Evolutionary conservation across 768 basidiomycete species (phyloP).

Genomic region (Sporobolomyces roseus): DNA sequence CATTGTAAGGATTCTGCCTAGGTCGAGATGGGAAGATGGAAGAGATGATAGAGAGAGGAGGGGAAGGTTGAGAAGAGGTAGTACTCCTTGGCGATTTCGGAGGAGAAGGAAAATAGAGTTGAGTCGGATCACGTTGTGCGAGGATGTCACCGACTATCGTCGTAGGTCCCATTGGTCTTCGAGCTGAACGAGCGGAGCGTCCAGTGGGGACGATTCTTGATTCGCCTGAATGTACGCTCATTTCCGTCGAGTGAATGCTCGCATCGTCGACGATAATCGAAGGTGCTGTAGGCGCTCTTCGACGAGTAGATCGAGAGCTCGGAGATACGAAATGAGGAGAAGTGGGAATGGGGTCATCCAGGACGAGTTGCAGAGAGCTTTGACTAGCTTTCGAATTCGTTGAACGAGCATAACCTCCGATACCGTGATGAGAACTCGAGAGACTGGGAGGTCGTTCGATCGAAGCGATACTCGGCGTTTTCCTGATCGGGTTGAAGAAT

Average conservation of each 20-base stretch:
- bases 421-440: neutral
- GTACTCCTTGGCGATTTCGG: neutral
- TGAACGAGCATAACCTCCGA: slow-evolving; percentile 2
- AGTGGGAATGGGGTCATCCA: neutral
- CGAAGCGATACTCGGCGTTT: neutral
- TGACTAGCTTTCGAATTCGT: neutral
- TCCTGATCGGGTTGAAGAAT: neutral
- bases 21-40: slow-evolving; percentile 15
- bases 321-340: neutral
- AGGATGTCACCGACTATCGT: neutral
- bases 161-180: neutral
- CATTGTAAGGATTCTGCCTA: neutral
- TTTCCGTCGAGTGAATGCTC: no score
- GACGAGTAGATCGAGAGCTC: neutral
- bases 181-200: neutral
- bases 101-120: slow-evolving; percentile 14
- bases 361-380: slow-evolving; percentile 5
- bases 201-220: no score
- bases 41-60: slow-evolving; percentile 6
- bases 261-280: no score
- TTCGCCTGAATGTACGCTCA: no score
- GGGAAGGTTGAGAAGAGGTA: neutral
- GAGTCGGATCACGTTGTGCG: neutral
- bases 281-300: no score
- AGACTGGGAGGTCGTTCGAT: neutral